Base-by-base conservation (phyloP, 2,329 filamentous ascomycete species). In the Gyromitra esculenta region DNA sequence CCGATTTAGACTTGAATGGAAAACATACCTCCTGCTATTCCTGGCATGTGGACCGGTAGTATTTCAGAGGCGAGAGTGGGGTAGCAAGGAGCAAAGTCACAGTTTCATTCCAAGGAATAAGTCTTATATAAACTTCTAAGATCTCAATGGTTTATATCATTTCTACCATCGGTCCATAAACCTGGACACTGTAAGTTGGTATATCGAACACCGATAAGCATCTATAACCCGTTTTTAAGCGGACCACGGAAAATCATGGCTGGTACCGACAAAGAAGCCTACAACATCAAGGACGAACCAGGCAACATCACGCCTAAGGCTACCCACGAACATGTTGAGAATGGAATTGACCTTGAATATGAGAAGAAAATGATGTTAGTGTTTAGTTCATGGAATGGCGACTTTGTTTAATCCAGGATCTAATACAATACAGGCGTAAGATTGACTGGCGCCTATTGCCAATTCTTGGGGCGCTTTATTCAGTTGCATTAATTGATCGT, bases 381-480 rank as follows among this genome's bases (percentile, higher is more conserved):
- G 8, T 37, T 31, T 50, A 6, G 15, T 11, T 21, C 2, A 13
- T 52, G 37, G 18, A 4, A 63, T 57, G 9, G 2, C n/a, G 18
- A n/a, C 50, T 11, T 25, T 18, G 11, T 13, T 35, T n/a, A 56
- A 64, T 5, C 65, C 18, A 35, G 50, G 6, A n/a, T 54, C 59
- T 74, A 62, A 75, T 48, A 45, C 37, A 5, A 41, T 52, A 35
- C 39, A 79, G 78, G 35, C 78, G 63, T 9, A 78, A 72, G 13
- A 69, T 79, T 25, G 78, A 79, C 66, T 69, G 64, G 65, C 73
- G 65, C 11, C 68, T 79, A 35, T 69, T 79, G 79, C 78, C 79
- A n/a, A 79, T 79, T 18, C 69, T 79, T 6, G 77, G 78, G 13
- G 66, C 72, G 5, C 37, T 80, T 9, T 80, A 80, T 37, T 78